Evolutionary conservation across 1,284 basidiomycete species (phyloP), one percentile per base, ranked within the genome.

Genomic region (Ceratobasidium sp.): DNA sequence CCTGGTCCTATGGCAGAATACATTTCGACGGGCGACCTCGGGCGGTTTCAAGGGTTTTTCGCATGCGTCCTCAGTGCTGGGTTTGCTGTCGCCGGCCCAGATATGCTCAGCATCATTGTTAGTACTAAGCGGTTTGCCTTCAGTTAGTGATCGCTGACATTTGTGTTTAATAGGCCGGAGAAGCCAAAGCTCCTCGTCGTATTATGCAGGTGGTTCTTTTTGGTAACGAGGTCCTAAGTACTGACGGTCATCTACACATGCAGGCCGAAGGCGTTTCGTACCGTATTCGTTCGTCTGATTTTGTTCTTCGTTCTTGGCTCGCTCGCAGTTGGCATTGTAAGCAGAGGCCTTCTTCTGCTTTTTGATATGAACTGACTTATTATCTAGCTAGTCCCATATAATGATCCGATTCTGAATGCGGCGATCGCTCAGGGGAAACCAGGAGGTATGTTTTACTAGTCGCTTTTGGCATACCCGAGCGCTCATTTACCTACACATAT

Each of bases 1-100:
- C 77, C 77, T 7, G 77, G 77, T n/a, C 62, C 76, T 12, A 78
- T 78, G 77, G 77, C 77, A 7, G 77, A 78, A 54, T 67, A 69
- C 33, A 66, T 76, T 23, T 73, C 70, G 42, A 74, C 70, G 26
- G 70, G 70, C 20, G 59, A 64, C 46, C 26, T 74, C 57, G 70
- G 70, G 4, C 57, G 70, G 44, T 64, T 74, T 26, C 70, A 74
- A 42, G 70, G 70, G 48, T 64, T 74, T 26, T 74, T 74, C 23
- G 56, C 70, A 33, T 74, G 70, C 44, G 70, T 74, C 17, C 59
- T 74, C 57, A 74, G 61, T 59, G 77, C 77, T 12, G 77, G 71
- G 17, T 78, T 73, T 42, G 67, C 77, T 28, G 62, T 78, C 40
- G 77, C 62, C 12, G 77, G 77, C 6, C 77, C 77, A 44, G 77